Base-by-base conservation (phyloP, 805 yeast species). In the Millerozyma acaciae region DNA sequence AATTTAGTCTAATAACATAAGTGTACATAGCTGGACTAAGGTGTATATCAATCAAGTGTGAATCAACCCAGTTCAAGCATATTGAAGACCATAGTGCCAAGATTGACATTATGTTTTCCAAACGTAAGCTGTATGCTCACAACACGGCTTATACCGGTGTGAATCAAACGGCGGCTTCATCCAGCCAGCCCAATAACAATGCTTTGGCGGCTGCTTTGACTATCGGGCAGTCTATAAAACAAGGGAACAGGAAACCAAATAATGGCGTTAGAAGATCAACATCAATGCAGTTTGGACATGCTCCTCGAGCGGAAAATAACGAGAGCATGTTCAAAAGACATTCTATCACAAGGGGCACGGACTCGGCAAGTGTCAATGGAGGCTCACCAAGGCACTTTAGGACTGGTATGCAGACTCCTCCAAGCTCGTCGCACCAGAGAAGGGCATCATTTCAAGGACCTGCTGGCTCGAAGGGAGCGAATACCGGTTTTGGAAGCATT, bases 171-270 rank as follows among this genome's bases (percentile, higher is more conserved):
- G 55, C 63, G 2, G 62, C 62, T 6, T 43, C 57, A 5, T 33
- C 53, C 10, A 50, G 39, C 32, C 65, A 62, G 35, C 72, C 72
- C 14, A 56, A 47, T 41, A 48, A 54, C 28, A 50, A 52, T 26
- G 73, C 73, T 13, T 47, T 60, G 51, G 73, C 73, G 4, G 73
- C 73, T 4, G 73, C 73, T 1, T 45, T 62, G 30, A 58, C 70
- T 19, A 66, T 66, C 39, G 73, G 73, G 12, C 50, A 65, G 13
- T 8, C 28, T 8, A 8, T 24, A 26, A 24, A 33, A 16, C 33
- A 22, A n/a, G 26, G 13, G 7, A 7, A 7, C 15, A 10, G 15
- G 13, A 10, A 18, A n/a, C 19, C 10, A 8, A 14, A 7, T 10
- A 9, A 6, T 13, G 16, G 14, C 4, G 23, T 14, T 4, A 6